Conservation (phyloP, 768 basidiomycete genomes). For the Russula emetica region DNA sequence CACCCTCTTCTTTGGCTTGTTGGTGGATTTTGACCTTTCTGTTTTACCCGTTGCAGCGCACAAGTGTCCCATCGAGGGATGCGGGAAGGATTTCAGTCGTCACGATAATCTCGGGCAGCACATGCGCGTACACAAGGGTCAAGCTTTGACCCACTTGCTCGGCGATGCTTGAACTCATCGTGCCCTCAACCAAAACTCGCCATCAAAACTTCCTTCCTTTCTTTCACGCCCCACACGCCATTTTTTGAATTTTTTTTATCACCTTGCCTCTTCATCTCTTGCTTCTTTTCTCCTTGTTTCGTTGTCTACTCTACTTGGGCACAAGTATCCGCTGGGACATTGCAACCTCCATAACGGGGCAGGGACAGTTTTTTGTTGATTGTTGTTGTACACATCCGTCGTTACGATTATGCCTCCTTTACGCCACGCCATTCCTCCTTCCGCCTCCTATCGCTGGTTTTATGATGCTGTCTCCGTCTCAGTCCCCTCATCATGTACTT, state of each 20-base stretch:
- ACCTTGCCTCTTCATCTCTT: not conserved
- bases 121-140: conserved; percentile 68
- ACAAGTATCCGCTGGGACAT: conserved; percentile 18
- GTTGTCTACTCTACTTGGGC: conserved; percentile 21
- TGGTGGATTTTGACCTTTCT: conserved; percentile 20
- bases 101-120: conserved; percentile 89
- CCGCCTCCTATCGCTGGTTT: not conserved
- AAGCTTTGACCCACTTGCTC: not conserved
- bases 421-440: not conserved
- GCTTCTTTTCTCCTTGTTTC: not conserved
- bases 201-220: too few relatives aligned
- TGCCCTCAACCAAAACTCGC: conserved; percentile 13
- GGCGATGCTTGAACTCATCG: conserved; percentile 16
- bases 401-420: conserved; percentile 21
- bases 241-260: conserved; percentile 1
- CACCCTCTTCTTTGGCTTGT: conserved; percentile 3
- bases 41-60: conserved; percentile 49
- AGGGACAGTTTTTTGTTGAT: conserved; percentile 12
- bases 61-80: conserved; percentile 73
- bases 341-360: conserved; percentile 15
- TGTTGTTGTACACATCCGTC: conserved; percentile 3
- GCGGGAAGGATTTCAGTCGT: conserved; percentile 79
- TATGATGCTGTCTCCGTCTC: not conserved
- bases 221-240: conserved; percentile 2
- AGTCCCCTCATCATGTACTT: conserved; percentile 25